Base-by-base conservation (phyloP, 768 basidiomycete species). In the Stropharia rugosoannulata region DNA sequence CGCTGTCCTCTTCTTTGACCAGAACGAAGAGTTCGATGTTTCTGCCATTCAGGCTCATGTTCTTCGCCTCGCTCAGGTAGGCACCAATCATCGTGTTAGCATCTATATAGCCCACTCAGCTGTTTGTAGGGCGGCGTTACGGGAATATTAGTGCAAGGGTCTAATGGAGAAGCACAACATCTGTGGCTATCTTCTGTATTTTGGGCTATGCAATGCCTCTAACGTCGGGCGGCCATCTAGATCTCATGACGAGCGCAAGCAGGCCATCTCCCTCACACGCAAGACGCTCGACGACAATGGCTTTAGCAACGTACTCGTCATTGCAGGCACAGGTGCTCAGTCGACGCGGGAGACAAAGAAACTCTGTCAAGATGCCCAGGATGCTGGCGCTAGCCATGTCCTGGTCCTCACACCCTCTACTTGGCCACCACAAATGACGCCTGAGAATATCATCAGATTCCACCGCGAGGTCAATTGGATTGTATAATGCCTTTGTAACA, bases 301-400 rank as follows among this genome's bases (percentile, higher is more conserved):
- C 2, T 89, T 88, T 69, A 67, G 79, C 46, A 72, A 87, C 39
- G 80, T 85, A 39, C 69, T 87, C 12, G 79, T 95, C 41, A 84
- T 94, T 56, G 93, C 89, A 5, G 93, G 93, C 1, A 93, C 91
- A 4, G 93, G 93, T 1, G 88, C 87, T 1, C 89, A 85, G 58
- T 90, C 89, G 1, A 86, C 90, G 0, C 77, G 85, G 15, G 90
- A 92, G 68, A 93, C 90, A 35, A 80, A 75, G 59, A 73, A 78
- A 64, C 77, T 94, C 13, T 86, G 85, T 62, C 66, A 70, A 9
- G 88, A 93, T 62, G 93, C 92, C 4, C 82, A 83, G 55, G 86
- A 85, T 25, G 90, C 90, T 3, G 92, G 93, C n/a, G 92, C 93
- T 25, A 81, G 82, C n/a, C 81, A 87, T 63, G 85, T 80, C 16